Conservation (phyloP, 768 basidiomycete genomes). For the Calocybe indica region DNA sequence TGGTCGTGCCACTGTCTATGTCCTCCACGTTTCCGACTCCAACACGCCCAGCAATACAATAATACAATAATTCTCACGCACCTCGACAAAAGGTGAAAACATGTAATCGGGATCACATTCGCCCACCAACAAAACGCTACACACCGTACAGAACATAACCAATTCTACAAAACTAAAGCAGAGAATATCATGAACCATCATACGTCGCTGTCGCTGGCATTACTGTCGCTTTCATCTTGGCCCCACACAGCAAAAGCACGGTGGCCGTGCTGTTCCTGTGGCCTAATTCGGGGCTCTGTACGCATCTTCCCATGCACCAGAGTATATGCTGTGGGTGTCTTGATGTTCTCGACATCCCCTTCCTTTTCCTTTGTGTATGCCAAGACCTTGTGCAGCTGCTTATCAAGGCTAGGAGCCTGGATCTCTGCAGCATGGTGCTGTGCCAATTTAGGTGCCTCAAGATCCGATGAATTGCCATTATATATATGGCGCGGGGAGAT, state of each 20-base stretch:
- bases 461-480: conserved; percentile 28
- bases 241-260: conserved; percentile 84
- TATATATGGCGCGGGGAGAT: conserved; percentile 46
- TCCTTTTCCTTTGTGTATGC: conserved; percentile 35
- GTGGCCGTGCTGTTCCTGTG: conserved; percentile 32
- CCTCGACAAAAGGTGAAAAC: no score
- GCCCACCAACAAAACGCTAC: no score
- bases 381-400: background rate
- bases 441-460: conserved; percentile 5
- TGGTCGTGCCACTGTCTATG: no score
- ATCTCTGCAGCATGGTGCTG: conserved; percentile 22
- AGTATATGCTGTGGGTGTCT: conserved; percentile 56
- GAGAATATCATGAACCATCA: conserved; percentile 4
- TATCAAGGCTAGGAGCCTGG: conserved; percentile 33
- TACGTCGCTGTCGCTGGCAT: conserved; percentile 65
- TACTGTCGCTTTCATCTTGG: conserved; percentile 84
- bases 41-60: no score
- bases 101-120: no score
- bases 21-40: no score
- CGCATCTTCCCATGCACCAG: conserved; percentile 13
- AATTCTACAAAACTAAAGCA: background rate
- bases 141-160: no score
- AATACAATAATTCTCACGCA: no score
- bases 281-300: conserved; percentile 18
- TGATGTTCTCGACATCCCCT: conserved; percentile 43